phyloP scores from a whole-genome alignment of 2,329 filamentous ascomycete genomes.

The Fusarium hostae region DNA sequence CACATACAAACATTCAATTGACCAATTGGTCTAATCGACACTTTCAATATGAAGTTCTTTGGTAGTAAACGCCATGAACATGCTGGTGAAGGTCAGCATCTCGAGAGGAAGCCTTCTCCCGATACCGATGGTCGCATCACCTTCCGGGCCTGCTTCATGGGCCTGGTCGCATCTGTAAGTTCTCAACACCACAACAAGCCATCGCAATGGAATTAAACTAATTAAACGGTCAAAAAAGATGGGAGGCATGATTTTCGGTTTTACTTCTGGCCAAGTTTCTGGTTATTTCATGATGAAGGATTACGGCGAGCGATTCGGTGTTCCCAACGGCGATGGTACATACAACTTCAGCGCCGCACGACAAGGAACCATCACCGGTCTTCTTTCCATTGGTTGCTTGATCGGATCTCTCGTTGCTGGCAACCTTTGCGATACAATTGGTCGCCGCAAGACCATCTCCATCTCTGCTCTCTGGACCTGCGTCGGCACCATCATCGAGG shows the following conservation, averaged over 20 bases:
- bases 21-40: background rate
- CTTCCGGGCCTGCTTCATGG: constrained; percentile 59
- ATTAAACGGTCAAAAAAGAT: background rate
- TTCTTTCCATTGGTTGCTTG: constrained; percentile 70
- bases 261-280: constrained; percentile 68
- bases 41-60: constrained; percentile 36
- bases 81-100: constrained; percentile 33
- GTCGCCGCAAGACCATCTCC: constrained; percentile 71
- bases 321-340: constrained; percentile 50
- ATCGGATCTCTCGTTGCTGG: constrained; percentile 68
- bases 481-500: constrained; percentile 72
- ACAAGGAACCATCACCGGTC: constrained; percentile 70
- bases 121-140: constrained; percentile 49
- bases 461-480: constrained; percentile 70
- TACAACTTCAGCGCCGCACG: constrained; percentile 66
- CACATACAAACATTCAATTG: constrained; percentile 3
- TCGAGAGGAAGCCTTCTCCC: constrained; percentile 28
- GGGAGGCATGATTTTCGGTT: constrained; percentile 68
- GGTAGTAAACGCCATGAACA: constrained; percentile 33
- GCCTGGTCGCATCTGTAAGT: constrained; percentile 57
- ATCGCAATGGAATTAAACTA: background rate
- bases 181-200: background rate
- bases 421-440: constrained; percentile 69
- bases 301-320: constrained; percentile 65
- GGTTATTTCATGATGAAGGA: constrained; percentile 71